Percentiles rank a stretch among this genome's conserved stretches.
phyloP scores from a whole-genome alignment of 2,329 filamentous ascomycete species.

The Sclerotinia nivalis region DNA sequence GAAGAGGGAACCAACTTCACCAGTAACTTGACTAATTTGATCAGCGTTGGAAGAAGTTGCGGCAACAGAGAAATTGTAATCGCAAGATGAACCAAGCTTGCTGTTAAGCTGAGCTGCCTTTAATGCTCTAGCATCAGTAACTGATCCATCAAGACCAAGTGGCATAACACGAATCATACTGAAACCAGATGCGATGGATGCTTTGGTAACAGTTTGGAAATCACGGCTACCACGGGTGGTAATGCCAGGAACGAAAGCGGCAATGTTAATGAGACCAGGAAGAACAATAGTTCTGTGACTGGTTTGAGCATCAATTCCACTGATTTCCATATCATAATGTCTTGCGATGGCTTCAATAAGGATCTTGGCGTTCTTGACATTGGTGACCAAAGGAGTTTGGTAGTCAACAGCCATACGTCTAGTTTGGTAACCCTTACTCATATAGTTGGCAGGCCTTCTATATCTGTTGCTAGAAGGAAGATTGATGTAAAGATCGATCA shows the following conservation, averaged over 20 bases:
- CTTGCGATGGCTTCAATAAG: constrained; percentile 90
- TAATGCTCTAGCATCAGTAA: constrained; percentile 71
- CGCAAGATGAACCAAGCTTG: constrained; percentile 67
- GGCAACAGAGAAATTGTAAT: constrained; percentile 78
- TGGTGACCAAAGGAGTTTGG: constrained; percentile 94
- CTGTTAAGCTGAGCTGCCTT: constrained; percentile 72
- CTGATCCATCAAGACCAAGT: constrained; percentile 68
- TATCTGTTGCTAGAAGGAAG: constrained; percentile 98
- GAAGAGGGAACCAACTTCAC: constrained; percentile 77
- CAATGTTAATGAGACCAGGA: constrained; percentile 75
- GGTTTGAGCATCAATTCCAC: constrained; percentile 85
- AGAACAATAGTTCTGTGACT: constrained; percentile 76
- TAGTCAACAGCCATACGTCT: constrained; percentile 95
- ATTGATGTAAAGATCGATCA: constrained; percentile 97
- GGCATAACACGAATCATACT: constrained; percentile 81
- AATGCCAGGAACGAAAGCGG: constrained; percentile 76
- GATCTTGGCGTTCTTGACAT: constrained; percentile 99
- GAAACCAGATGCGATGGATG: constrained; percentile 73
- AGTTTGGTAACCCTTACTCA: constrained; percentile 96
- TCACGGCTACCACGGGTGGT: constrained; percentile 64
- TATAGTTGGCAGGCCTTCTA: constrained; percentile 94
- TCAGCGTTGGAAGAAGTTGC: constrained; percentile 73
- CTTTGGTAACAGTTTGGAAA: constrained; percentile 68
- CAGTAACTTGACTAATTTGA: constrained; percentile 70
- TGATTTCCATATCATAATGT: constrained; percentile 81